Evolutionary conservation across 768 basidiomycete genomes (phyloP).

Genomic region (Sistotremastrum niveocremeum): DNA sequence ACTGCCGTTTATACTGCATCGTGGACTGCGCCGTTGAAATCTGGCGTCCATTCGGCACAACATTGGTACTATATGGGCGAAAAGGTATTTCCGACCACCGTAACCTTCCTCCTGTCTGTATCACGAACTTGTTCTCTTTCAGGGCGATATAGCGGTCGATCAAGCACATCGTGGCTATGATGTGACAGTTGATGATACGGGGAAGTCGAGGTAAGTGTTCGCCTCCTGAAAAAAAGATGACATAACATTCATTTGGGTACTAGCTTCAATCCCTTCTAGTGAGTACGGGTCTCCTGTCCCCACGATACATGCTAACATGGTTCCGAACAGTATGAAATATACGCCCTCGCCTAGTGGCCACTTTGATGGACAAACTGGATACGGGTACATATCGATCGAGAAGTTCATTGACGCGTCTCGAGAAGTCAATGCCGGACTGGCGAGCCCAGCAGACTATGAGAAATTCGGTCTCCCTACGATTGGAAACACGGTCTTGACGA

Average conservation of each 20-base stretch:
- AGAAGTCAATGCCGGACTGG: conserved; percentile 57
- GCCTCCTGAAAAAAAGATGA: not conserved
- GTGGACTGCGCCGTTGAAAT: conserved; percentile 85
- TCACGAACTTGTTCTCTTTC: not conserved
- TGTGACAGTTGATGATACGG: conserved; percentile 71
- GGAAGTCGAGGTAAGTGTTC: conserved; percentile 44
- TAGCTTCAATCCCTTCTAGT: conserved; percentile 81
- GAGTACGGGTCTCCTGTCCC: conserved; percentile 19
- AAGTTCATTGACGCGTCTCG: conserved; percentile 81
- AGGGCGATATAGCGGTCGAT: conserved; percentile 89
- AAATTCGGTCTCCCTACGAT: conserved; percentile 75
- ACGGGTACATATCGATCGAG: conserved; percentile 85
- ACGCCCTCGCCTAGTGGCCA: conserved; percentile 83
- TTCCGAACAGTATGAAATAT: conserved; percentile 70
- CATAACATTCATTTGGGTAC: conserved; percentile 3
- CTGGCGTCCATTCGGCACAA: conserved; percentile 83
- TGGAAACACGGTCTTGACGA: conserved; percentile 74
- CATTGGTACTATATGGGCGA: conserved; percentile 94
- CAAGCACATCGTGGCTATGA: conserved; percentile 93
- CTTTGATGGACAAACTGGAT: conserved; percentile 90
- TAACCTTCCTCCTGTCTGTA: conserved; percentile 1
- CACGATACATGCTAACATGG: conserved; percentile 6
- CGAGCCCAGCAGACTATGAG: conserved; percentile 64
- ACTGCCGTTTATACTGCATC: conserved; percentile 88
- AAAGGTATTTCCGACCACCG: conserved; percentile 35